A percentile compares a stretch with the other conserved stretches of the same genome.
These are phyloP conservation scores for Arthroderma uncinatum DNA, from an alignment of 2,329 filamentous ascomycete genomes.

Conservation along the genomic window DNA sequence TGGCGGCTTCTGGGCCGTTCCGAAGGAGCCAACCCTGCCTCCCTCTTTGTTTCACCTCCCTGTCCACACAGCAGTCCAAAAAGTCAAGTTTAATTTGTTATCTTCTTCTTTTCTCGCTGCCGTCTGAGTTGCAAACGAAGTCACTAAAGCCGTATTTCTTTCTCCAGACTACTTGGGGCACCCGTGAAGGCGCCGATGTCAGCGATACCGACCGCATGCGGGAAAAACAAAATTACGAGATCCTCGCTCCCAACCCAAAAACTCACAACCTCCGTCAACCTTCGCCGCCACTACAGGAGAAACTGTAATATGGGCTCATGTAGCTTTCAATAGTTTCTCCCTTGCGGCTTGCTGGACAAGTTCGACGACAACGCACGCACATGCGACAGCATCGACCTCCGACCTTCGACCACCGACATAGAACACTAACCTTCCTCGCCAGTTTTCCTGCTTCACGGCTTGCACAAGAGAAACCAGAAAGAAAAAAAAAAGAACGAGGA, in stretches of 20 bases:
- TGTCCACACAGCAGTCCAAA: background rate
- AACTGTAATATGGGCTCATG: background rate
- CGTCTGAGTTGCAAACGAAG: background rate
- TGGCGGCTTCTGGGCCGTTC: background rate
- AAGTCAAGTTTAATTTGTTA: background rate
- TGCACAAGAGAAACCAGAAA: background rate
- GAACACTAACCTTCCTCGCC: background rate
- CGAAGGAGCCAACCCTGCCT: background rate
- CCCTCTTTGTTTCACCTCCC: background rate
- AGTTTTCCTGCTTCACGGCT: background rate
- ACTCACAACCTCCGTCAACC: background rate
- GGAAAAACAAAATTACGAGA: constrained; percentile 10
- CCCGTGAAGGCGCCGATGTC: constrained; percentile 71
- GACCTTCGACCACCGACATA: background rate
- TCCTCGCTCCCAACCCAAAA: background rate
- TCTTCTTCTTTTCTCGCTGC: background rate
- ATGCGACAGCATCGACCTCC: background rate
- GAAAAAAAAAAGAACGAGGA: too few species aligned
- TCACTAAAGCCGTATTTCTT: too few species aligned
- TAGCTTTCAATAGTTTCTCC: too few species aligned
- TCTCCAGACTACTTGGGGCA: constrained; percentile 76
- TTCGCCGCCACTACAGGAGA: background rate
- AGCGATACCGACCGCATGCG: constrained; percentile 34
- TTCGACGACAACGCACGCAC: too few species aligned
- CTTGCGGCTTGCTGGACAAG: too few species aligned